Evolutionary conservation across 768 basidiomycete species (phyloP).

Genomic region (Hygrocybe coccinea): DNA sequence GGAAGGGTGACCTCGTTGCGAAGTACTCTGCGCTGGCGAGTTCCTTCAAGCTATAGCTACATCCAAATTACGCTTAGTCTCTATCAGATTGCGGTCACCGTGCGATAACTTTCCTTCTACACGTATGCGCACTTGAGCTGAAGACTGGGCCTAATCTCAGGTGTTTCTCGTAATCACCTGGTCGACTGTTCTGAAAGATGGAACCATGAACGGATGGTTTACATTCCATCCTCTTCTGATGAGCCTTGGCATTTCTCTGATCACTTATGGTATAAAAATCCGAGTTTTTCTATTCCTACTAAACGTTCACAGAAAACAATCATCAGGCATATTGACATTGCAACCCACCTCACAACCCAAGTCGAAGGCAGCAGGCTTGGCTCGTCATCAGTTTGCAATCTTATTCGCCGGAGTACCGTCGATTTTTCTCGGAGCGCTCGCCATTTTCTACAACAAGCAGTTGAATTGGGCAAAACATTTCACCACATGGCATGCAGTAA

Average conservation of each 20-base stretch:
- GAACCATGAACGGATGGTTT: constrained; percentile 52
- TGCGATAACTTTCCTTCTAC: background rate
- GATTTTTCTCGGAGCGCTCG: constrained; percentile 54
- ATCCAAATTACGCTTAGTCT: background rate
- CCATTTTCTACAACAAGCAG: constrained; percentile 61
- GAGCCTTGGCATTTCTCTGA: constrained; percentile 47
- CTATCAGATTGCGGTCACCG: background rate
- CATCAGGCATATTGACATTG: constrained; percentile 64
- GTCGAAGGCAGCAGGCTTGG: constrained; percentile 62
- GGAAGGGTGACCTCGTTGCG: constrained; percentile 36
- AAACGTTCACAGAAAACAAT: background rate
- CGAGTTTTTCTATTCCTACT: background rate
- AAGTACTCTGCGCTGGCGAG: constrained; percentile 35
- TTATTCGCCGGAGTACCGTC: constrained; percentile 51
- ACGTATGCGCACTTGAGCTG: background rate
- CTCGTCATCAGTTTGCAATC: constrained; percentile 64
- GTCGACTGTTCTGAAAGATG: constrained; percentile 40
- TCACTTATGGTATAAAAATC: constrained; percentile 53
- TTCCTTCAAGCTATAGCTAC: no score
- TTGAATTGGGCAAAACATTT: constrained; percentile 51
- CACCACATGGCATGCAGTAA: constrained; percentile 70
- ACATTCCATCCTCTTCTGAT: constrained; percentile 63
- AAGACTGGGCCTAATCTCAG: constrained; percentile 23
- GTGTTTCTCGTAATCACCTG: constrained; percentile 41
- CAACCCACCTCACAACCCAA: constrained; percentile 66